Base-by-base conservation (phyloP, 2,329 filamentous ascomycete genomes). In the Piedraia hortae region DNA sequence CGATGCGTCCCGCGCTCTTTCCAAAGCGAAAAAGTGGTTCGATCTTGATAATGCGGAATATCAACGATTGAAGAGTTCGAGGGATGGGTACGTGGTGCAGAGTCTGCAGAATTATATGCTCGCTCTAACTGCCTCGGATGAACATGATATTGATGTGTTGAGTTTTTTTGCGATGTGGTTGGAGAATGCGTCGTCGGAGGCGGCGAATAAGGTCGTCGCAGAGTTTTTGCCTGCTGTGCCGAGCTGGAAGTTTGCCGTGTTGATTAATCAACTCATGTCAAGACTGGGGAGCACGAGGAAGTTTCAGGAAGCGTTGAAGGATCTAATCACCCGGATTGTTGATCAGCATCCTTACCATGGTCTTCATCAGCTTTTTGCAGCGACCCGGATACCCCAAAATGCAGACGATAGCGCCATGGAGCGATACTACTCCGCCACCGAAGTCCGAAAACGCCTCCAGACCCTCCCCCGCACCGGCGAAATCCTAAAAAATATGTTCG, bases 191-290 rank as follows among this genome's bases (percentile, higher is more conserved):
- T 62, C 64, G n/a, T 69, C 71, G 26, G 53, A 63, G 4, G 55
- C 63, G 13, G 75, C 77, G 3, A 93, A 90, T 35, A 58, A 60
- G 20, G 68, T 74, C 2, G 78, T 90, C 10, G 53, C 52, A 24
- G 62, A 59, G 27, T 53, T 78, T 36, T 51, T 97, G 9, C 46
- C 52, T 3, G 54, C 62, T 22, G 82, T 93, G 0, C 71, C 82
- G 2, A 90, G 75, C 26, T 62, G 74, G 28, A 97, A 97, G 39
- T 90, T 99, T 40, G 82, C 78, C 1, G 51, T 71, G 3, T 52
- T 97, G 22, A 89, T 90, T 66, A 97, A 91, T 37, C 85, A 99
- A 43, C 58, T 97, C 14, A 82, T 80, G 4, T 97, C 88, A n/a
- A 67, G 85, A 5, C 51, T 97, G 4, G 65, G 89, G 28, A 62